Evolutionary conservation across 2,329 filamentous ascomycete species (phyloP), one percentile per base, ranked within the genome.

Genomic region (Aspergillus vadensis): DNA sequence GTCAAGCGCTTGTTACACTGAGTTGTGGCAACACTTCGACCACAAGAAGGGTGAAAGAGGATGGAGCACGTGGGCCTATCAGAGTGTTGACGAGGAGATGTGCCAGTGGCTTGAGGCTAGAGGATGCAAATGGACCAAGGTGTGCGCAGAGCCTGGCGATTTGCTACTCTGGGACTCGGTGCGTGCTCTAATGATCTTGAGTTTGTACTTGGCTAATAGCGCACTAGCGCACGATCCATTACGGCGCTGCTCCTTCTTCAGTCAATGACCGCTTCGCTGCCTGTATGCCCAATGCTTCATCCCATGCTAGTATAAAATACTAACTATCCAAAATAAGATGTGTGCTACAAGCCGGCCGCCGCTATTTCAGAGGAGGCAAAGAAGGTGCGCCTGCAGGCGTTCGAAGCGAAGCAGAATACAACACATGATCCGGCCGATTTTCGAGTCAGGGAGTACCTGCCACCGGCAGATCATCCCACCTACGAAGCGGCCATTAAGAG

Each of bases 151-250:
- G 27, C 49, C 49, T 0, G 49, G 49, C 10, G 27, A 52, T 38
- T 9, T 52, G 21, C 25, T 52, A 2, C 49, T 52, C n/a, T 52
- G 49, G 49, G 49, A 52, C 17, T 52, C 49, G 30, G 49, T 52
- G 21, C 17, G 44, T 49, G n/a, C 27, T 14, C 9, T 7, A 19
- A 21, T 0, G 2, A 36, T 14, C 1, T 14, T 21, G 8, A 36
- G 7, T 50, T 15, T 12, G 4, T 10, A 4, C 15, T 27, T 10
- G 14, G 10, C 19, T 44, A 27, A 50, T 9, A 4, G 5, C 3
- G 6, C 27, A 23, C 25, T 30, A 52, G 49, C 25, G 49, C 25
- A 52, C 49, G 4, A 32, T 52, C 12, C 49, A 52, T 30, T 52
- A 52, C 30, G 49, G 49, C 49, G 25, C 49, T 5, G n/a, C 25